Conservation (phyloP, 176 grass and related monocot species). For the Tillandsia leiboldiana region DNA sequence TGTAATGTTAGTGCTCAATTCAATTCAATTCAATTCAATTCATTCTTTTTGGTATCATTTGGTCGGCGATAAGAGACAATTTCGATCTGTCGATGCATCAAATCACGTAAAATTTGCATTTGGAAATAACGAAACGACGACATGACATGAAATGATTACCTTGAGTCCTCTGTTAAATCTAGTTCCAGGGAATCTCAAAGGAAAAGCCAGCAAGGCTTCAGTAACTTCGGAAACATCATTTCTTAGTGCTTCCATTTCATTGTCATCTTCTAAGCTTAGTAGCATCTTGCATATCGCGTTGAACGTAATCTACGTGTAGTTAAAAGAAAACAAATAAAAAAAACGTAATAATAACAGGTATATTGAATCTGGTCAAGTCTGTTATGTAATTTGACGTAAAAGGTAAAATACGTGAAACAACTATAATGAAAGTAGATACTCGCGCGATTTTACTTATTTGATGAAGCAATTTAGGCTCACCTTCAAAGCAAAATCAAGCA, state of each 20-base stretch:
- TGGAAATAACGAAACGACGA: no score
- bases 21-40: no score
- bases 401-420: not conserved
- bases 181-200: slow-evolving; percentile 51
- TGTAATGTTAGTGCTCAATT: not conserved
- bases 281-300: slow-evolving; percentile 78
- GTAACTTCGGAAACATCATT: slow-evolving; percentile 55
- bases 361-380: not conserved
- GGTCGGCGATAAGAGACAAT: no score
- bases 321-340: not conserved
- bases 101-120: no score
- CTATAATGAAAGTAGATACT: not conserved
- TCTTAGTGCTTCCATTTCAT: slow-evolving; percentile 28
- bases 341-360: not conserved
- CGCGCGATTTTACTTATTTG: not conserved
- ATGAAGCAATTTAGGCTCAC: slow-evolving; percentile 16
- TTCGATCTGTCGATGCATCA: no score
- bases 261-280: slow-evolving; percentile 29
- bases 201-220: slow-evolving; percentile 71
- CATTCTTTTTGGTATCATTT: no score
- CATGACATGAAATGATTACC: slow-evolving; percentile 17
- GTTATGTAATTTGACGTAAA: not conserved
- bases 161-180: slow-evolving; percentile 55
- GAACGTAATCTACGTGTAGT: slow-evolving; percentile 40
- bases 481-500: slow-evolving; percentile 53